Conservation (phyloP, 2,329 filamentous ascomycete species). For the Alternaria longipes region DNA sequence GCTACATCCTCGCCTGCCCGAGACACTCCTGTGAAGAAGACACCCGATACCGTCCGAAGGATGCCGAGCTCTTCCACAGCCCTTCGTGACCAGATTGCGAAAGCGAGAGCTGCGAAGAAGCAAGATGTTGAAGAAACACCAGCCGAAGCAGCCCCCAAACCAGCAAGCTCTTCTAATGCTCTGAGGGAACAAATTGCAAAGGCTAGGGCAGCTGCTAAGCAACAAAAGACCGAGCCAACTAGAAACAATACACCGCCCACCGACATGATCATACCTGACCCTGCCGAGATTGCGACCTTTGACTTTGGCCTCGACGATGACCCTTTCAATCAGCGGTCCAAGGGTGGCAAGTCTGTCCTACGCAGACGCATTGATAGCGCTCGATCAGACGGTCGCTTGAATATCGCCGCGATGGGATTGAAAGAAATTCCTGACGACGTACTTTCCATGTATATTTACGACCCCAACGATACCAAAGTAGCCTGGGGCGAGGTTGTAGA, state of each 20-base stretch:
- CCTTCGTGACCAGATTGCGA: conserved; percentile 89
- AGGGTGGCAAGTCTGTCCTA: conserved; percentile 72
- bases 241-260: conserved; percentile 42
- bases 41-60: conserved; percentile 49
- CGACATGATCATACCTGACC: conserved; percentile 45
- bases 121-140: conserved; percentile 23
- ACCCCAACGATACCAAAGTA: conserved; percentile 67
- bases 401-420: conserved; percentile 85
- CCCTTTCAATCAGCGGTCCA: conserved; percentile 74
- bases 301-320: conserved; percentile 70
- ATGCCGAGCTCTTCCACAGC: conserved; percentile 77
- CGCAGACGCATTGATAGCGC: conserved; percentile 76
- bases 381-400: conserved; percentile 80
- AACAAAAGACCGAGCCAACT: conserved; percentile 31
- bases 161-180: conserved; percentile 76
- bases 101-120: conserved; percentile 81
- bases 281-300: conserved; percentile 54
- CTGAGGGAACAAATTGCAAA: conserved; percentile 92
- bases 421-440: conserved; percentile 83
- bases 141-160: conserved; percentile 44
- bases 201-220: conserved; percentile 77
- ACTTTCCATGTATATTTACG: conserved; percentile 87
- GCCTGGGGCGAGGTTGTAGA: conserved; percentile 95
- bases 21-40: conserved; percentile 40
- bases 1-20: conserved; percentile 31